A percentile compares a stretch with the other conserved stretches of the same genome.
These are phyloP conservation scores for Nitzschia palea DNA, from an alignment of 108 stramenopile genomes.

Conservation along the genomic window DNA sequence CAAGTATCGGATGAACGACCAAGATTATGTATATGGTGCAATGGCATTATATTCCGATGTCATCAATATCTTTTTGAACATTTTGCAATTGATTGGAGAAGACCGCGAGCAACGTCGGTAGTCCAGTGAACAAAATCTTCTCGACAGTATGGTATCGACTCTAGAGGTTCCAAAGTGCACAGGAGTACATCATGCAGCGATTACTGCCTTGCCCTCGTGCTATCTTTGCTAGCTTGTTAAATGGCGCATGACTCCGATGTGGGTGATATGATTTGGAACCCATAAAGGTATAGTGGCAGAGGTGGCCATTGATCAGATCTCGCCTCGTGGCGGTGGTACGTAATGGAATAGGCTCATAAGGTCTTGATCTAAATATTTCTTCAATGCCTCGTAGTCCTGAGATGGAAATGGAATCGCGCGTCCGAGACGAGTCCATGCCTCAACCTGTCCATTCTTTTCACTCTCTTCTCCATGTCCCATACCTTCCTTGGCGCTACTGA, in stretches of 20 bases:
- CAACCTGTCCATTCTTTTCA: constrained; percentile 1
- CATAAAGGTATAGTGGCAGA: too few species aligned
- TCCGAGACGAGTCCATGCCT: constrained; percentile 11
- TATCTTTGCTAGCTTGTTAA: too few species aligned
- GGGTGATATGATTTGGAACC: too few species aligned
- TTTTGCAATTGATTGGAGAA: constrained; percentile 79
- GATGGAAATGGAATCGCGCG: background rate
- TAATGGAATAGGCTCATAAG: constrained; percentile 2
- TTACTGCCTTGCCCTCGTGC: too few species aligned
- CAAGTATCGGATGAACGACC: constrained; percentile 86
- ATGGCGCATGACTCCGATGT: too few species aligned
- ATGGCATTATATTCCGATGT: constrained; percentile 81
- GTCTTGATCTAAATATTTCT: background rate
- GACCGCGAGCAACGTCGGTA: constrained; percentile 54
- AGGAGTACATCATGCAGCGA: too few species aligned
- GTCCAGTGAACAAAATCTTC: background rate
- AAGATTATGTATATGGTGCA: constrained; percentile 91
- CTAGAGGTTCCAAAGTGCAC: too few species aligned
- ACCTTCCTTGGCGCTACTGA: background rate
- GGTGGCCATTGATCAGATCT: too few species aligned
- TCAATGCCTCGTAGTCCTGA: constrained; percentile 7
- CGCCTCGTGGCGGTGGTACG: too few species aligned
- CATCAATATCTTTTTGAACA: constrained; percentile 90
- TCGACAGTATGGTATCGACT: too few species aligned
- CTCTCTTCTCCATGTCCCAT: constrained; percentile 9